A percentile compares a stretch with the other conserved stretches of the same genome.
phyloP scores from a whole-genome alignment of 306 rosid genomes.

The Nissolia schottii region DNA sequence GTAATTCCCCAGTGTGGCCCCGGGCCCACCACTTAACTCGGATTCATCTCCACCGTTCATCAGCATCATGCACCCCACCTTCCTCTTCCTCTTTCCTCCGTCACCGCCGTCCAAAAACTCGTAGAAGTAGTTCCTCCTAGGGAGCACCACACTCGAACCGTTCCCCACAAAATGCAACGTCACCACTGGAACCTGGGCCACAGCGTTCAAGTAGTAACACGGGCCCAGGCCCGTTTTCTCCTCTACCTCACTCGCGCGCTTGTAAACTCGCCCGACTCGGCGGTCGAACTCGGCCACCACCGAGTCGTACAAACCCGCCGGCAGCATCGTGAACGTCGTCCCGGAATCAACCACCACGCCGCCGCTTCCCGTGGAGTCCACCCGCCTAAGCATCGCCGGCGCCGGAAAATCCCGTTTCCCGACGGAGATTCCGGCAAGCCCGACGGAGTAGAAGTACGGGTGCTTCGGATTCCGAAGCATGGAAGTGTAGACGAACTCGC shows the following conservation, averaged over 20 bases:
- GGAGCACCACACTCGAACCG: slow-evolving; percentile 60
- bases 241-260: slow-evolving; percentile 68
- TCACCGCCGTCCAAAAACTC: slow-evolving; percentile 65
- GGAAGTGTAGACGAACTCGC: slow-evolving; percentile 58
- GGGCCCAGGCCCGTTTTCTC: slow-evolving; percentile 69
- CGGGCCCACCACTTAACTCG: slow-evolving; percentile 79
- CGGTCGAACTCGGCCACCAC: slow-evolving; percentile 67
- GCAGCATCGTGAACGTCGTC: slow-evolving; percentile 89
- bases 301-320: slow-evolving; percentile 51
- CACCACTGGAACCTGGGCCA: slow-evolving; percentile 45
- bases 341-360: slow-evolving; percentile 94
- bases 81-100: slow-evolving; percentile 36
- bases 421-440: slow-evolving; percentile 64
- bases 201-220: slow-evolving; percentile 51
- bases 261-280: slow-evolving; percentile 49
- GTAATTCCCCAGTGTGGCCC: slow-evolving; percentile 84
- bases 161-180: slow-evolving; percentile 70
- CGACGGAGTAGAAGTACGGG: slow-evolving; percentile 79
- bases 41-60: slow-evolving; percentile 87
- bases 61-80: slow-evolving; percentile 85
- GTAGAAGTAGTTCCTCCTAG: slow-evolving; percentile 68
- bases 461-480: slow-evolving; percentile 80
- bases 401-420: slow-evolving; percentile 50
- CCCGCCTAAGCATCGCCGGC: slow-evolving; percentile 47
- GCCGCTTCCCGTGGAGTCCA: slow-evolving; percentile 56